Evolutionary conservation across 2,329 filamentous ascomycete species (phyloP).

Genomic region (Rutstroemia sp.): DNA sequence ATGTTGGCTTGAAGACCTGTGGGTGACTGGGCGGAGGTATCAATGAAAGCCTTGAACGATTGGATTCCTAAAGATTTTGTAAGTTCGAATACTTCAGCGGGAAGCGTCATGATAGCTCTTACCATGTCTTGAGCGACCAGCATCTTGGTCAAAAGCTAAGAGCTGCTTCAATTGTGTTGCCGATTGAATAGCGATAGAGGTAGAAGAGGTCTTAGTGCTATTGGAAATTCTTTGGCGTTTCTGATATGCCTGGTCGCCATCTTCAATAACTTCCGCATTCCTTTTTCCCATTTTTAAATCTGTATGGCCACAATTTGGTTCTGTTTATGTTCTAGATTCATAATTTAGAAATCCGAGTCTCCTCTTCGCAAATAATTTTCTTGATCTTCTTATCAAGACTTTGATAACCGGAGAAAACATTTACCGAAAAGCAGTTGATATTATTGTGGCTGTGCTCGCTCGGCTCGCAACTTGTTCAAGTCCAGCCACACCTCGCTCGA

Average conservation of each 20-base stretch:
- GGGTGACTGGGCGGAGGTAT: slow-evolving; percentile 51
- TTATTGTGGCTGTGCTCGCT: neutral
- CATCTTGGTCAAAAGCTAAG: slow-evolving; percentile 64
- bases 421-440: neutral
- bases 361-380: slow-evolving; percentile 8
- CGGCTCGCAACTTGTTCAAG: no score
- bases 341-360: neutral
- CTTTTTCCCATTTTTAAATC: slow-evolving; percentile 26
- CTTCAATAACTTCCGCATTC: slow-evolving; percentile 20
- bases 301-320: neutral
- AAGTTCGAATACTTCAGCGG: neutral
- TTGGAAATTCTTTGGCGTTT: slow-evolving; percentile 33
- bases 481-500: no score
- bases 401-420: slow-evolving; percentile 4
- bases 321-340: neutral
- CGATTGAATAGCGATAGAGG: slow-evolving; percentile 50
- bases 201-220: slow-evolving; percentile 36
- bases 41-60: slow-evolving; percentile 65
- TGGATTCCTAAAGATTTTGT: slow-evolving; percentile 46
- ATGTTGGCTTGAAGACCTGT: slow-evolving; percentile 48
- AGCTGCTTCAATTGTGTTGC: slow-evolving; percentile 61
- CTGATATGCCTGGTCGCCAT: slow-evolving; percentile 27
- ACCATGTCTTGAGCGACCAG: slow-evolving; percentile 60
- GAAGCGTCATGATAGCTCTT: slow-evolving; percentile 17
- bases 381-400: slow-evolving; percentile 11